Base-by-base conservation (phyloP, 495 filamentous ascomycete species). In the Penicillium silybi region DNA sequence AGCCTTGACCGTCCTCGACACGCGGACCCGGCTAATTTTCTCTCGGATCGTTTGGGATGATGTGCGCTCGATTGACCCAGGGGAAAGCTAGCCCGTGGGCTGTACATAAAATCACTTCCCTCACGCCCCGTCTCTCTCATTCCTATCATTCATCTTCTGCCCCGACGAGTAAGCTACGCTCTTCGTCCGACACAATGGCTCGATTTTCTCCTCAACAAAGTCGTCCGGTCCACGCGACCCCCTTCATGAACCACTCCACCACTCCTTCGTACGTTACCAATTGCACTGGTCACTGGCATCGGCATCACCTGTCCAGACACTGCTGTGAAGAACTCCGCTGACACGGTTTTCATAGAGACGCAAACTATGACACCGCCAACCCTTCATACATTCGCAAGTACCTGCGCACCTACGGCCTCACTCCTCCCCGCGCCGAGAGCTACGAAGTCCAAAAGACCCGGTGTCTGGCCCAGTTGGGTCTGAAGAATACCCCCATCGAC, bases 401-500 rank as follows among this genome's bases (percentile, higher is more conserved):
- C 63, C 80, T 88, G 46, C 75, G 78, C 58, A 87, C 86, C 19
- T 85, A 88, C 65, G 87, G 87, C 53, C 70, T 89, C 58, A 83
- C 79, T 37, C 86, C 87, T 53, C 87, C 87, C 16, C 79, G 76
- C 54, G 76, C 87, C 44, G 87, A 91, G 68, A 80, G 73, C 56
- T 85, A 82, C 65, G 84, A 86, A 53, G 72, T 77, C 48, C 87
- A 91, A 65, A 78, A 82, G 61, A 72, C 81, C 58, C 74, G 87
- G 75, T 90, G 87, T 64, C 75, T 90, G 53, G 77, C 81, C 47
- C 84, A 89, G 69, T 85, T 98, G 70, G 81, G 84, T 49, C 75
- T 84, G 38, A 90, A 91, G 61, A 76, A 82, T 50, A 90, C 88
- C 41, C 71, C 78, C 35, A 90, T 98, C 66, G 93, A 98, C 72